A percentile compares a stretch with the other conserved stretches of the same genome.
Evolutionary conservation across 179 eudicot genomes (phyloP).

Genomic region (Camellia oleifera): DNA sequence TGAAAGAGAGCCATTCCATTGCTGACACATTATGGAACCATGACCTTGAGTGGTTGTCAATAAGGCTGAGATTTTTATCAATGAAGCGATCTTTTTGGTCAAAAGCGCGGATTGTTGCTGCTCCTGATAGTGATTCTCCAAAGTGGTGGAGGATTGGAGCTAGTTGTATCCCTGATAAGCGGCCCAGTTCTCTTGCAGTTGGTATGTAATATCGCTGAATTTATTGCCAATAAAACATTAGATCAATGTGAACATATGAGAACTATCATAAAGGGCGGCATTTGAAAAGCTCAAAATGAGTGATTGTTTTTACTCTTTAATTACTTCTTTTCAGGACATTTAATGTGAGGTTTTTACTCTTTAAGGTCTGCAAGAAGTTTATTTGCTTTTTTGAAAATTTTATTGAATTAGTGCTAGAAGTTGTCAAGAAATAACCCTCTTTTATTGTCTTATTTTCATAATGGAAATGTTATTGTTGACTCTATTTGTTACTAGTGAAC

Average conservation of each 20-base stretch:
- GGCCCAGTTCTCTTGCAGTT: conserved; percentile 89
- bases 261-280: not conserved
- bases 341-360: not conserved
- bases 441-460: not conserved
- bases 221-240: not conserved
- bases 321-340: not conserved
- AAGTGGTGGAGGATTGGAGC: conserved; percentile 96
- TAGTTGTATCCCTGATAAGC: conserved; percentile 74
- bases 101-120: conserved; percentile 92
- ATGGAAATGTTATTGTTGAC: not conserved
- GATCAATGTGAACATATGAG: not conserved
- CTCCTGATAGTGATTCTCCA: conserved; percentile 90
- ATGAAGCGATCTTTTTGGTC: conserved; percentile 67
- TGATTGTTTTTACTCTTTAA: not conserved
- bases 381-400: not conserved
- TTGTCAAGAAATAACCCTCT: not conserved
- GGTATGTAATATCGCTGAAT: conserved; percentile 84
- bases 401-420: not conserved
- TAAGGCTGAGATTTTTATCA: conserved; percentile 59
- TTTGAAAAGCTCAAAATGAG: not conserved
- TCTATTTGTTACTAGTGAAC: not conserved
- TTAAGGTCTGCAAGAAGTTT: not conserved
- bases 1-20: conserved; percentile 96
- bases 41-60: conserved; percentile 74
- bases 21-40: conserved; percentile 95